A percentile compares a stretch with the other conserved stretches of the same genome.
These are phyloP conservation scores for Fusarium lyarnte DNA, from an alignment of 2,329 filamentous ascomycete genomes.

Conservation along the genomic window DNA sequence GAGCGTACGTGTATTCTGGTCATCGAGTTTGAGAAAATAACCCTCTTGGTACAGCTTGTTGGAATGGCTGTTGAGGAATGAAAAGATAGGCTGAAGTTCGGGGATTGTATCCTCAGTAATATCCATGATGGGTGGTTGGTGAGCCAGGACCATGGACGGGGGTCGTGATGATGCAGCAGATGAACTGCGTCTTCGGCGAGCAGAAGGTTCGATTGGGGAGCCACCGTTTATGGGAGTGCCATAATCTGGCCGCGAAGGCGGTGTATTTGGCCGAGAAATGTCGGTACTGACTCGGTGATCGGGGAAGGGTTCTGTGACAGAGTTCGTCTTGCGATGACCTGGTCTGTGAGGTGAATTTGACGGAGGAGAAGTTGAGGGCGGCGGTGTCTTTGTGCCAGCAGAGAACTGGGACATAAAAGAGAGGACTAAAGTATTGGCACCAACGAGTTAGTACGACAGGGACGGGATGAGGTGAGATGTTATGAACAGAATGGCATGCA, in stretches of 20 bases:
- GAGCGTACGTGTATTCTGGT: conserved; percentile 85
- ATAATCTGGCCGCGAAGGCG: conserved; percentile 54
- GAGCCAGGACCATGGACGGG: conserved; percentile 85
- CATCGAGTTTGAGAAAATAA: conserved; percentile 96
- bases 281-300: conserved; percentile 49
- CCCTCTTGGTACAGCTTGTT: conserved; percentile 99
- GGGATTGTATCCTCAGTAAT: conserved; percentile 85
- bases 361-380: conserved; percentile 57
- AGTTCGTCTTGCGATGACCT: conserved; percentile 45
- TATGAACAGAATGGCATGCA: conserved; percentile 38
- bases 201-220: conserved; percentile 55
- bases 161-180: conserved; percentile 64
- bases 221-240: conserved; percentile 53
- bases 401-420: conserved; percentile 90
- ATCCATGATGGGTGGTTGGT: conserved; percentile 87
- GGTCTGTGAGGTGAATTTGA: conserved; percentile 47
- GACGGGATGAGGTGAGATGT: conserved; percentile 40
- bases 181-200: conserved; percentile 59
- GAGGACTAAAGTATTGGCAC: conserved; percentile 66
- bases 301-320: conserved; percentile 47
- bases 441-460: conserved; percentile 35
- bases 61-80: conserved; percentile 90
- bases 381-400: conserved; percentile 57
- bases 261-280: conserved; percentile 51
- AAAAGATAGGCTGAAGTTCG: conserved; percentile 94